Conservation (phyloP, 164 flowering plant species). For the Tetrastigma voinierianum region DNA sequence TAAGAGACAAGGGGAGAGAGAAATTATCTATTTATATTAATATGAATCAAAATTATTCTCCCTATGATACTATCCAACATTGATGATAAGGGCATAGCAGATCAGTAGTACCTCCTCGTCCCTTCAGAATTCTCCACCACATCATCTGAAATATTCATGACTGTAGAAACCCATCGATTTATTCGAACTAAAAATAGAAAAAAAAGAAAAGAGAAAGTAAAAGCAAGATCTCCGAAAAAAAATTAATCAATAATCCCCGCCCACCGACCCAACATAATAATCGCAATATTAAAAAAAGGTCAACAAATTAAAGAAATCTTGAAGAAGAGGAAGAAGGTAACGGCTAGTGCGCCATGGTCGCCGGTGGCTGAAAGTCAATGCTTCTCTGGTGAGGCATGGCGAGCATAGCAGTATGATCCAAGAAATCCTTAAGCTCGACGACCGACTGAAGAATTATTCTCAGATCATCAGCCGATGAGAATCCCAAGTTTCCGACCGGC, state of each 20-base stretch:
- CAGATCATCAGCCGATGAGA: slow-evolving; percentile 68
- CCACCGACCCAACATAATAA: not conserved
- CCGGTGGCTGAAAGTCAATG: slow-evolving; percentile 38
- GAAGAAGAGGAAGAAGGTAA: not conserved
- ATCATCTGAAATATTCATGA: not conserved
- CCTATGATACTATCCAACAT: too few relatives aligned
- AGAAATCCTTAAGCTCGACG: slow-evolving; percentile 74
- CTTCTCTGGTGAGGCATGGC: slow-evolving; percentile 78
- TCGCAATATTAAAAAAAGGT: not conserved
- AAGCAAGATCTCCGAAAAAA: slow-evolving; percentile 3
- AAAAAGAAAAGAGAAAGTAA: not conserved
- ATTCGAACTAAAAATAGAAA: slow-evolving; percentile 6
- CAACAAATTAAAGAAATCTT: slow-evolving; percentile 1
- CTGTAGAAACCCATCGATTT: slow-evolving; percentile 6
- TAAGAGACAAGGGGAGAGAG: too few relatives aligned
- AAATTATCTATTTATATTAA: too few relatives aligned
- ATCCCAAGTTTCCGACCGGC: slow-evolving; percentile 47
- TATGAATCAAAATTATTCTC: too few relatives aligned
- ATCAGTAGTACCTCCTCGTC: too few relatives aligned
- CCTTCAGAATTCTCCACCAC: too few relatives aligned
- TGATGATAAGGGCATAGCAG: too few relatives aligned
- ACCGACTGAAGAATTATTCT: slow-evolving; percentile 62
- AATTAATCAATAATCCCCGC: slow-evolving; percentile 17
- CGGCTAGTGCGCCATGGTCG: slow-evolving; percentile 57
- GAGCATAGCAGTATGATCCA: slow-evolving; percentile 97